Base-by-base conservation (phyloP, 2,329 filamentous ascomycete species). In the Cadophora sp. region DNA sequence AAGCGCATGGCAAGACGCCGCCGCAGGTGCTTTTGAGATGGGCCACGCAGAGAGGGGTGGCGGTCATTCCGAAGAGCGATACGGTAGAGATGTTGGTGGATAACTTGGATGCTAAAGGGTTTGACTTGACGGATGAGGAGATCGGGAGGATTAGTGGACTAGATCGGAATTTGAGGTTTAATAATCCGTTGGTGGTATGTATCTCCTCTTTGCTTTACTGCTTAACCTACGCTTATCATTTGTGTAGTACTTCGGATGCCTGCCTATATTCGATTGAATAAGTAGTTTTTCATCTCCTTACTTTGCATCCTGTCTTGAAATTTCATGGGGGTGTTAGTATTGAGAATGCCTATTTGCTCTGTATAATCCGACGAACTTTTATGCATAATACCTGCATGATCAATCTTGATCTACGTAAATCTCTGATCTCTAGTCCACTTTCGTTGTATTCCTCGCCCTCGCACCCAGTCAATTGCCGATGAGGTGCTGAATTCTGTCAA, bases 11-110 rank as follows among this genome's bases (percentile, higher is more conserved):
- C 78, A 92, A 91, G 84, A 88, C 89, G 14, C 84, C 92, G 9
- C 90, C 92, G 16, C 93, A 97, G 85, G 85, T 97, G 29, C 85
- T 97, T 70, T 85, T 97, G 72, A 87, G 93, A 74, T 97, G 93
- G 93, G 88, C 92, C 22, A 96, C 92, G 22, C 92, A 96, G 85
- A 86, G 91, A 62, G 88, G 88, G 37, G 83, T 95, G 63, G 91
- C 92, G 58, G 90, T 95, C 74, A 95, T 95, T 75, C 92, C 91
- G 75, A 94, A 94, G 86, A 89, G 86, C 71, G 89, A 86, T 76
- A 82, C 83, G 79, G 80, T 85, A 80, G 72, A 76, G 73, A 68
- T 81, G 74, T 84, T 92, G 78, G 79, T 81, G 67, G 83, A 90
- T 82, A 93, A 93, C 81, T 80, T 93, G 71, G 85, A 89, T 74